phyloP scores from a whole-genome alignment of 805 yeast genomes.

The Metschnikowia baotianmanensis region DNA sequence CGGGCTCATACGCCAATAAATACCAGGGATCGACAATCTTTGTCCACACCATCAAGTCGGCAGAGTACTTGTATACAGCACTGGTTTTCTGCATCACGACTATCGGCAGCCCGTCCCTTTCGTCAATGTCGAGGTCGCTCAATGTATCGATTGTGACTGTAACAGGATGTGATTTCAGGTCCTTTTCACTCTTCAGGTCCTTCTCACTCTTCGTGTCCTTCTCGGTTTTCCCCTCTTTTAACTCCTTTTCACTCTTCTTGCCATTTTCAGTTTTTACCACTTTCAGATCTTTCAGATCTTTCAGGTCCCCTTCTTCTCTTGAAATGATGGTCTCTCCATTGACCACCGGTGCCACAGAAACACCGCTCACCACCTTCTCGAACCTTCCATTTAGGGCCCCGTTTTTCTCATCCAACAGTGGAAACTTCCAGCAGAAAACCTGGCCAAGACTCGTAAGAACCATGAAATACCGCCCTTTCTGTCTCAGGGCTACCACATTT shows the following conservation, averaged over 20 bases:
- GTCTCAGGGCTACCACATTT: constrained; percentile 38
- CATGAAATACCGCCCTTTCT: constrained; percentile 33
- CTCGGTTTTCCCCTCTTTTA: not conserved
- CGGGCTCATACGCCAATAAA: constrained; percentile 14
- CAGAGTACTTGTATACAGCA: constrained; percentile 44
- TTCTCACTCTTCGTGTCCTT: constrained; percentile 2
- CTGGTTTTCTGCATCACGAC: constrained; percentile 33
- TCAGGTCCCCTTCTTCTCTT: not conserved
- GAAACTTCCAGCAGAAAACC: constrained; percentile 51
- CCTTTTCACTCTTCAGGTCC: not conserved
- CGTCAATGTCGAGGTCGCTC: constrained; percentile 30
- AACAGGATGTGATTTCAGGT: not conserved
- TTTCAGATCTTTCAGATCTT: not conserved
- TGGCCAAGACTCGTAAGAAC: constrained; percentile 53
- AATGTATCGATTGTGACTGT: constrained; percentile 11
- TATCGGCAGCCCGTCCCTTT: constrained; percentile 40
- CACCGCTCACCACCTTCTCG: constrained; percentile 35
- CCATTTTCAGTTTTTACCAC: not conserved
- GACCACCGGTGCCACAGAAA: constrained; percentile 54
- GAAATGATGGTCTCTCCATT: constrained; percentile 29
- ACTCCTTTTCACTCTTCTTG: not conserved
- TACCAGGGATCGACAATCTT: constrained; percentile 48
- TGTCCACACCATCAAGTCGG: constrained; percentile 46
- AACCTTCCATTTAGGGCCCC: constrained; percentile 20
- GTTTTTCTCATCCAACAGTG: too few species aligned